Percentiles rank a stretch among this genome's conserved stretches.
Conservation (phyloP, 306 rosid genomes). For the Citrullus mucosospermus region DNA sequence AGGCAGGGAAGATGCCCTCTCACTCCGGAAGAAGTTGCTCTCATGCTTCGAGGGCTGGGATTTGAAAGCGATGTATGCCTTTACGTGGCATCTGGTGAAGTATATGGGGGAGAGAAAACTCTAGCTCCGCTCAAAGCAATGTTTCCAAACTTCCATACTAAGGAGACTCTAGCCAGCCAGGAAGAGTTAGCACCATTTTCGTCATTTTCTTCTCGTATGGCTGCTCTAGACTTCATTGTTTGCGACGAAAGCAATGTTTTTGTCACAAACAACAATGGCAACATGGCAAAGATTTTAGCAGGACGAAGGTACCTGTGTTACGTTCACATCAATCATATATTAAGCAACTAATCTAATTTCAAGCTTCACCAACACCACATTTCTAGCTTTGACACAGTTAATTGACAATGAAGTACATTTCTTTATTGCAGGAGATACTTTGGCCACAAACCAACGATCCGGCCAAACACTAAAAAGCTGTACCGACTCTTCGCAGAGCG, state of each 20-base stretch:
- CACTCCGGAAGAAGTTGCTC: slow-evolving; percentile 92
- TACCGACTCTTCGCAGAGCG: slow-evolving; percentile 34
- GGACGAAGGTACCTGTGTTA: slow-evolving; percentile 50
- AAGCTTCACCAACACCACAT: background rate
- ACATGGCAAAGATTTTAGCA: slow-evolving; percentile 90
- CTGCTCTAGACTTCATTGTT: slow-evolving; percentile 74
- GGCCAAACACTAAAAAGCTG: slow-evolving; percentile 70
- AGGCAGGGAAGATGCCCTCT: slow-evolving; percentile 90
- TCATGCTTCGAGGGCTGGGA: slow-evolving; percentile 80
- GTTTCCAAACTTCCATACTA: slow-evolving; percentile 69
- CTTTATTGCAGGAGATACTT: slow-evolving; percentile 64
- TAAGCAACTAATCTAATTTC: background rate
- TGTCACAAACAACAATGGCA: slow-evolving; percentile 85
- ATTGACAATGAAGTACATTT: background rate
- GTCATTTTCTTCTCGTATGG: slow-evolving; percentile 88
- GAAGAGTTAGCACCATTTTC: slow-evolving; percentile 63
- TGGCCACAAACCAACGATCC: slow-evolving; percentile 80
- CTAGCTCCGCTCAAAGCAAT: slow-evolving; percentile 65
- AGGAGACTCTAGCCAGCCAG: slow-evolving; percentile 54
- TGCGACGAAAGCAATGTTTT: slow-evolving; percentile 80
- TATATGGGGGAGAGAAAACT: slow-evolving; percentile 71
- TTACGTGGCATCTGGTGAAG: slow-evolving; percentile 91
- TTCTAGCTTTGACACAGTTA: background rate
- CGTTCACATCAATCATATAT: background rate
- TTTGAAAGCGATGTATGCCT: slow-evolving; percentile 56